These are phyloP conservation scores for Plenodomus tracheiphilus DNA, from an alignment of 2,329 filamentous ascomycete species.

Conservation along the genomic window DNA sequence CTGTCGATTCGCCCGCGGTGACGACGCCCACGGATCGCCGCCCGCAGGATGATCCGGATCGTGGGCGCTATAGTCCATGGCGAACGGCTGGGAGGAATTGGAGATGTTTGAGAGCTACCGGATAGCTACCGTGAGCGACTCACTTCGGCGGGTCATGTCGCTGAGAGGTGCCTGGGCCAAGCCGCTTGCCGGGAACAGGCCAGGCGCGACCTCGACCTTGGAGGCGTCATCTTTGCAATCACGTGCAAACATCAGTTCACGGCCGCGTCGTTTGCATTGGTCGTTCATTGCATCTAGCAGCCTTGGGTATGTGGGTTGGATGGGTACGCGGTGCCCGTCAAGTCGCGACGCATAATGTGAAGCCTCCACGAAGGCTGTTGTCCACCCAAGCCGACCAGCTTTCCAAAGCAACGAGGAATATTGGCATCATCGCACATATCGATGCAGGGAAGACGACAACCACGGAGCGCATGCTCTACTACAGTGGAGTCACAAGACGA, in stretches of 20 bases:
- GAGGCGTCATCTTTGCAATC: slow-evolving; percentile 22
- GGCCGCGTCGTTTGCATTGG: slow-evolving; percentile 6
- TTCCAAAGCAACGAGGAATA: slow-evolving; percentile 82
- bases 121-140: not conserved
- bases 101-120: slow-evolving; percentile 9
- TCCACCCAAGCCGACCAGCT: slow-evolving; percentile 43
- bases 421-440: slow-evolving; percentile 98
- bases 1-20: slow-evolving; percentile 56
- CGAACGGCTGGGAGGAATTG: slow-evolving; percentile 26
- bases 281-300: slow-evolving; percentile 12
- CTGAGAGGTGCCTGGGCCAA: slow-evolving; percentile 15
- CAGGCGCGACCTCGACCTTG: slow-evolving; percentile 26
- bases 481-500: slow-evolving; percentile 84
- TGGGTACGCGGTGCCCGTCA: slow-evolving; percentile 42
- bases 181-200: slow-evolving; percentile 28
- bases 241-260: slow-evolving; percentile 27
- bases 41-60: slow-evolving; percentile 63
- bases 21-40: slow-evolving; percentile 65
- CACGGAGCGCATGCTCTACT: slow-evolving; percentile 98
- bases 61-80: slow-evolving; percentile 68
- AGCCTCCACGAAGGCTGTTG: slow-evolving; percentile 31
- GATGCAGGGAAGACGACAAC: slow-evolving; percentile 99
- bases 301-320: slow-evolving; percentile 38
- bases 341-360: slow-evolving; percentile 38
- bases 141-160: slow-evolving; percentile 12